Evolutionary conservation across 805 yeast species (phyloP).

Genomic region (Saccharomycopsis fibuligera): DNA sequence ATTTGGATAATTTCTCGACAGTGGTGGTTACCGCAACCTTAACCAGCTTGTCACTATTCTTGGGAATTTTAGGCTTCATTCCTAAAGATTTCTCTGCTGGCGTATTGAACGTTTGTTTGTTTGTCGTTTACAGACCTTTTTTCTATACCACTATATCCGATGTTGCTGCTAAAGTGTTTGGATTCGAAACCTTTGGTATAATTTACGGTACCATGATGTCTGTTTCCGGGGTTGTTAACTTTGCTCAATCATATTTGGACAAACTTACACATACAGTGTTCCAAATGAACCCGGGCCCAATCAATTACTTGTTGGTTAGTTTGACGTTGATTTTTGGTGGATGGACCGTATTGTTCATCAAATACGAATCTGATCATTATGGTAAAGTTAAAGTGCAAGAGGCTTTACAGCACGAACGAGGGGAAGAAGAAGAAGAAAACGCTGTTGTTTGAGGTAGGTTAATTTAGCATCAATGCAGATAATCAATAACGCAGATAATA

Average conservation of each 20-base stretch:
- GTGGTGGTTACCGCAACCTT: constrained; percentile 48
- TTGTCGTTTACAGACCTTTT: constrained; percentile 84
- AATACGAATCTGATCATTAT: constrained; percentile 11
- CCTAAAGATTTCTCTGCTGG: constrained; percentile 42
- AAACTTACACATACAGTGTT: constrained; percentile 60
- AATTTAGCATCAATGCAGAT: too few relatives aligned
- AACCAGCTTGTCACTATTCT: constrained; percentile 45
- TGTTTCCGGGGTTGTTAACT: constrained; percentile 73
- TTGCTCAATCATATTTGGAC: constrained; percentile 67
- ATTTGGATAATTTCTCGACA: constrained; percentile 69
- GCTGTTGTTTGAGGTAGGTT: too few relatives aligned
- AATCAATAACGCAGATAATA: too few relatives aligned
- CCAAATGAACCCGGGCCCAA: constrained; percentile 73
- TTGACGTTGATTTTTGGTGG: constrained; percentile 38
- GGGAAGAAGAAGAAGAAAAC: background rate
- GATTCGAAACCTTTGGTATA: constrained; percentile 86
- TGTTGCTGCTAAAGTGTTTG: constrained; percentile 87
- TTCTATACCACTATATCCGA: constrained; percentile 91
- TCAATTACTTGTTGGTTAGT: constrained; percentile 51
- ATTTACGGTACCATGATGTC: constrained; percentile 84
- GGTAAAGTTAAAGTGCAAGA: constrained; percentile 10
- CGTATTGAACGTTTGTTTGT: constrained; percentile 56
- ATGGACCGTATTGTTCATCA: constrained; percentile 10
- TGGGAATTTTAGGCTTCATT: constrained; percentile 69
- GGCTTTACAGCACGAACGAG: background rate